Conservation (phyloP, 495 filamentous ascomycete species). For the Penicillium crystallinum region DNA sequence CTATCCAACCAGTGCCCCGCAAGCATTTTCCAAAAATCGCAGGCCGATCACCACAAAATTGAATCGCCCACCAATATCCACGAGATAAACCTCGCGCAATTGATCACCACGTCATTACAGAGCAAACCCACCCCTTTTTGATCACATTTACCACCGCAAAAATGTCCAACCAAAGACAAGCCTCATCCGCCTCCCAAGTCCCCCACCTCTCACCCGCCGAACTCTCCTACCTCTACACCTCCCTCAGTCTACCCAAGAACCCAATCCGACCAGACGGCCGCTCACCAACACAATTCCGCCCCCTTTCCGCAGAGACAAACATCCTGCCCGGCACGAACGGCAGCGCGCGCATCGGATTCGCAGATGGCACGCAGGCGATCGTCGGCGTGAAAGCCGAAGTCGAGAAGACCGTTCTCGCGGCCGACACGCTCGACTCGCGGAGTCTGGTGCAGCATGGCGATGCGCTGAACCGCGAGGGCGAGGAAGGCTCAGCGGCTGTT, state of each 20-base stretch:
- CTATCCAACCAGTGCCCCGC: not conserved
- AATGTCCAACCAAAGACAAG: constrained; percentile 42
- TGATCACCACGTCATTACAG: not conserved
- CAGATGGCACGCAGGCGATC: constrained; percentile 91
- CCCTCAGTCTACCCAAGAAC: constrained; percentile 64
- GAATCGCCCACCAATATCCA: not conserved
- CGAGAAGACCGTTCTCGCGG: constrained; percentile 53
- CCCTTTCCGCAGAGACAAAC: constrained; percentile 79
- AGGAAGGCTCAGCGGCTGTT: constrained; percentile 27
- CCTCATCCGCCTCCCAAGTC: constrained; percentile 42
- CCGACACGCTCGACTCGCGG: constrained; percentile 28
- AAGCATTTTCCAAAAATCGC: not conserved
- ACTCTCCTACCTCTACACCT: constrained; percentile 90
- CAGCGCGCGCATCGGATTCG: constrained; percentile 86
- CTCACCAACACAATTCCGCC: constrained; percentile 79
- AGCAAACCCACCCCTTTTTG: not conserved
- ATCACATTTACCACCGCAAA: not conserved
- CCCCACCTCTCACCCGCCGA: constrained; percentile 86
- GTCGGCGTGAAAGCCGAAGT: constrained; percentile 94
- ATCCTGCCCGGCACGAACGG: constrained; percentile 88
- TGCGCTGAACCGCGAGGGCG: constrained; percentile 24
- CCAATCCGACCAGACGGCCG: constrained; percentile 89
- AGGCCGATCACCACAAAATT: constrained; percentile 7
- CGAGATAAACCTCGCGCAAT: not conserved
- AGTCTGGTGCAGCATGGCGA: constrained; percentile 25